Base-by-base conservation (phyloP, 2,329 filamentous ascomycete species). In the Colletotrichum magnum region DNA sequence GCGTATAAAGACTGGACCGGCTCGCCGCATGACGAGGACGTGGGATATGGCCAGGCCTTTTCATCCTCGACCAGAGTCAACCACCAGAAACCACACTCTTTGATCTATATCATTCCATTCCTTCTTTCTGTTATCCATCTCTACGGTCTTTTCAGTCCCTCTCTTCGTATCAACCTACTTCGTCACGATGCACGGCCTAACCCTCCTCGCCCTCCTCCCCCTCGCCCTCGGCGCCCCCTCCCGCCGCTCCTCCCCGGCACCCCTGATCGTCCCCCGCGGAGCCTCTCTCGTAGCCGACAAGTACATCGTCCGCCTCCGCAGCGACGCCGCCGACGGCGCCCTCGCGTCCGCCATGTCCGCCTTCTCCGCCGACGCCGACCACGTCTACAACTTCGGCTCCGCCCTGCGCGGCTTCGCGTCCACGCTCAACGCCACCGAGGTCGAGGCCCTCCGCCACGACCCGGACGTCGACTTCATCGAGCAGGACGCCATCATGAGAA, bases 401-500 rank as follows among this genome's bases (percentile, higher is more conserved):
- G 16, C 41, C 13, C 75, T 78, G 63, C 53, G 69, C 47, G 77
- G 77, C 59, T 79, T 79, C 61, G 62, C 77, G 7, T 76, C 75
- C 61, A 74, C 60, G 15, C 66, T 79, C n/a, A 72, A 69, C 32
- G 60, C 68, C 1, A 54, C 74, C 3, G 74, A 77, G 68, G 64
- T 78, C 32, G 70, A 75, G 62, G 69, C 56, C 18, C 74, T 79
- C n/a, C 66, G 66, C 32, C 64, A 72, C 32, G 70, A 78, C 70
- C 76, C 77, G 21, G 70, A 72, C 53, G 80, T 82, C 57, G 79
- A 80, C 16, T 83, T 78, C 71, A 76, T 84, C 41, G 81, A 84
- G 75, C 78, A 81, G 64, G 82, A 85, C 68, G 77, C 75, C 52
- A 70, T 77, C 39, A 74, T 84, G 53, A 76, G 67, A 2, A 62